A percentile compares a stretch with the other conserved stretches of the same genome.
These are phyloP conservation scores for Cynara cardunculus DNA, from an alignment of 129 eudicot genomes.

Conservation along the genomic window DNA sequence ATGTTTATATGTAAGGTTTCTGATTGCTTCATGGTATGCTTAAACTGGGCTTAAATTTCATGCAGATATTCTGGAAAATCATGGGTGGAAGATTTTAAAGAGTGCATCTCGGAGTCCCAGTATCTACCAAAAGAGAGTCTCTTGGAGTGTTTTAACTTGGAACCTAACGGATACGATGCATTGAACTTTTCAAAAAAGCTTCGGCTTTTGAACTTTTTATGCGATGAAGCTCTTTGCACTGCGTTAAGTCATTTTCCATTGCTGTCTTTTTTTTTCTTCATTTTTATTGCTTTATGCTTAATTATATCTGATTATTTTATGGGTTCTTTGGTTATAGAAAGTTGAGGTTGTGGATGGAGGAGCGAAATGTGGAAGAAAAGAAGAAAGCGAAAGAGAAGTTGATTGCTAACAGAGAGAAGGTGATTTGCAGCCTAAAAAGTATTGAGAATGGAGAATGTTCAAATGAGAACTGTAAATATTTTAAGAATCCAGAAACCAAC, in stretches of 20 bases:
- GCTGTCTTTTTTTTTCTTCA: too few relatives aligned
- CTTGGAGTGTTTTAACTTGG: slow-evolving; percentile 30
- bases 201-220: slow-evolving; percentile 42
- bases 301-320: neutral
- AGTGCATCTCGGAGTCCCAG: slow-evolving; percentile 26
- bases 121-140: slow-evolving; percentile 29
- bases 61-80: slow-evolving; percentile 36
- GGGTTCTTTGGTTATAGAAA: slow-evolving; percentile 28
- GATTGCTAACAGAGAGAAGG: slow-evolving; percentile 50
- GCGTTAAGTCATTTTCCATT: slow-evolving; percentile 29
- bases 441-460: neutral
- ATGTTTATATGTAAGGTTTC: slow-evolving; percentile 3
- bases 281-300: neutral
- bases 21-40: slow-evolving; percentile 4
- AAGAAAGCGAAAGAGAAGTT: slow-evolving; percentile 41
- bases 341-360: slow-evolving; percentile 50
- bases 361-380: slow-evolving; percentile 36
- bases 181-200: slow-evolving; percentile 38
- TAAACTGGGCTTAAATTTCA: neutral
- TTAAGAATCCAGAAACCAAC: neutral
- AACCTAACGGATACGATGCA: slow-evolving; percentile 26
- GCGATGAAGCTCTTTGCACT: slow-evolving; percentile 52
- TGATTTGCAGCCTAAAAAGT: neutral
- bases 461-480: too few relatives aligned
- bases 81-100: slow-evolving; percentile 41